Base-by-base conservation (phyloP, 2,329 filamentous ascomycete species). In the Aspergillus neotritici region DNA sequence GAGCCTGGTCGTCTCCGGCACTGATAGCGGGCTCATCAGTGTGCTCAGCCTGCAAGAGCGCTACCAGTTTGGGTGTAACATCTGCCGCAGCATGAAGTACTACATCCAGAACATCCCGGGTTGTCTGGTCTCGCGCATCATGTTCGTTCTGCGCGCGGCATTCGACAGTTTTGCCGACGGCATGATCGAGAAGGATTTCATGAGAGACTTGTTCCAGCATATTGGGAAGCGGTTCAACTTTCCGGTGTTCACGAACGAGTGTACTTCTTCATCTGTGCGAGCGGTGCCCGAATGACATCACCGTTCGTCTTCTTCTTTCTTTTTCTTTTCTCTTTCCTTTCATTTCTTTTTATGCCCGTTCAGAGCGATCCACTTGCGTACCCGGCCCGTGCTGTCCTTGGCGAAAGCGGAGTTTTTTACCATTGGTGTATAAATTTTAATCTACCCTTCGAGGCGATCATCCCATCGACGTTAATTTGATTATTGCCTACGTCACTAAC, bases 11-110 rank as follows among this genome's bases (percentile, higher is more conserved):
- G 40, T 61, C 31, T 54, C 55, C 1, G 43, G 49, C 7, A 41
- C 47, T 5, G 53, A 60, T 31, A 50, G 48, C 12, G 55, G 56
- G 1, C 44, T 60, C 6, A 34, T 49, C 16, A 48, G 44, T 13
- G 48, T 58, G 5, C 28, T 61, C n/a, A 39, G 47, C 5, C 46
- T 41, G 12, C 48, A 51, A 7, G 53, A 59, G 21, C 58, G 57
- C 17, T 61, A 61, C 47, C 45, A 54, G 30, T 51, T 48, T 17
- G 58, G 56, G 13, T 60, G 58, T 47, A 54, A 59, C 33, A 61
- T 61, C 40, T 61, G 58, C 32, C 56, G 58, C 30, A 61, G 56
- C 41, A 54, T 60, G 50, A 56, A 54, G 35, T 61, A 57, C 37
- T 61, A 58, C 37, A 39, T 58, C 10, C 47, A 48, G 16, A 52